Conservation (phyloP, 257 asterid species). For the Solanum medicagineum region DNA sequence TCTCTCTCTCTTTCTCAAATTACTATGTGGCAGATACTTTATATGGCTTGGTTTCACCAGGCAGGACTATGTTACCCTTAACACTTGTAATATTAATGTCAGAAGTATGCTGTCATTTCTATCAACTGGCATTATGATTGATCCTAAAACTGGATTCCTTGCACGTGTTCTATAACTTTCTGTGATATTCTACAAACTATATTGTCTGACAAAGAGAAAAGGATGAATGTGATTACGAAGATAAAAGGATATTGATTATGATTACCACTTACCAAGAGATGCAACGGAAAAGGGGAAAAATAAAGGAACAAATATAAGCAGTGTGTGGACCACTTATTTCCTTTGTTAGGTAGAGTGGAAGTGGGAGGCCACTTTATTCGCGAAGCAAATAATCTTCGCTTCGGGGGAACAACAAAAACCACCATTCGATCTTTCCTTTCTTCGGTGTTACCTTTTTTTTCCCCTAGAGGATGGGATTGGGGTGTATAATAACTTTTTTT, state of each 20-base stretch:
- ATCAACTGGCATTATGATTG: neutral
- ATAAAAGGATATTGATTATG: neutral
- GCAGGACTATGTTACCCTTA: neutral
- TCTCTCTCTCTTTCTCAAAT: constrained; percentile 5
- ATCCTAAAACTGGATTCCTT: neutral
- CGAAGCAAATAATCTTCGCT: too few relatives aligned
- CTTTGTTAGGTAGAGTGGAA: neutral
- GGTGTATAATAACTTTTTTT: too few relatives aligned
- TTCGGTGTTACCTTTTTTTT: too few relatives aligned
- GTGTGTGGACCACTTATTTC: neutral
- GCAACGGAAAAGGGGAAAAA: neutral
- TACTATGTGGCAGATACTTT: neutral
- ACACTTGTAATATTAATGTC: neutral
- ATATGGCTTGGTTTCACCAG: neutral
- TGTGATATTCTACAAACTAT: neutral
- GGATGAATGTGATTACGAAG: neutral
- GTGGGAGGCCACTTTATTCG: neutral
- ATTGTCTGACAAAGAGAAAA: neutral
- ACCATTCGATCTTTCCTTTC: too few relatives aligned
- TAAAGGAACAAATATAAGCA: neutral
- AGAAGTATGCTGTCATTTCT: neutral
- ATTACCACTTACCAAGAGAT: neutral
- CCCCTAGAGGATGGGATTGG: too few relatives aligned
- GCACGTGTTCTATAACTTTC: neutral
- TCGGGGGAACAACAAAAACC: too few relatives aligned